A percentile compares a stretch with the other conserved stretches of the same genome.
phyloP scores from a whole-genome alignment of 1,139 yeast species.

The Kazachstania sp. region DNA sequence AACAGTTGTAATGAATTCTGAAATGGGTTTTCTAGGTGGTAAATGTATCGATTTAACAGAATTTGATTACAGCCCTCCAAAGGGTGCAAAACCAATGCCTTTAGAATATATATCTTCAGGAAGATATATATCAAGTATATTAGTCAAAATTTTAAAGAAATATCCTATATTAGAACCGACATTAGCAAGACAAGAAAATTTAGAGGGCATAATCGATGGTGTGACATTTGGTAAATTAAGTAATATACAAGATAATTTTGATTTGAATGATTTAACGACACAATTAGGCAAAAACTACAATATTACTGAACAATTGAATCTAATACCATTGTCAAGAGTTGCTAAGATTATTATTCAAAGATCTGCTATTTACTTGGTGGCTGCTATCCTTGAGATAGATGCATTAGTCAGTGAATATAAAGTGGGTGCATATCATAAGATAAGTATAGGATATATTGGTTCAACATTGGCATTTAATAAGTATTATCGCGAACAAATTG shows the following conservation, averaged over 20 bases:
- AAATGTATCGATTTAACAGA: conserved; percentile 13
- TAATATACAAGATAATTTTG: conserved; percentile 3
- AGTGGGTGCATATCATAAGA: neutral
- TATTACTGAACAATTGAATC: conserved; percentile 5
- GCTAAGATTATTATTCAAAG: conserved; percentile 19
- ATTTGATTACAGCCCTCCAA: conserved; percentile 13
- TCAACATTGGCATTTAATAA: conserved; percentile 27
- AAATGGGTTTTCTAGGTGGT: conserved; percentile 31
- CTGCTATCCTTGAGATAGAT: conserved; percentile 21
- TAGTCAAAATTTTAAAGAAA: conserved; percentile 13
- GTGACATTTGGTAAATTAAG: conserved; percentile 16
- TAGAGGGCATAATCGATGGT: conserved; percentile 19
- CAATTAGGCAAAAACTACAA: neutral
- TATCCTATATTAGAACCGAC: conserved; percentile 11
- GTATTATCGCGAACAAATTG: conserved; percentile 20
- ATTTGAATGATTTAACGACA: neutral
- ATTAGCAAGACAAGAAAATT: conserved; percentile 3
- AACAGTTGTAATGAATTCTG: conserved; percentile 25
- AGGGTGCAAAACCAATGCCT: conserved; percentile 18
- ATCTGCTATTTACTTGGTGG: conserved; percentile 22
- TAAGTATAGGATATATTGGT: conserved; percentile 29
- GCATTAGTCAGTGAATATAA: conserved; percentile 5
- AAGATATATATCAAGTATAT: conserved; percentile 20
- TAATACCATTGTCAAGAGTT: conserved; percentile 8
- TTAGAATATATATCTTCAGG: conserved; percentile 25